Evolutionary conservation across 441 rosid species (phyloP), one percentile per base, ranked within the genome.

Genomic region (Sinapis alba): DNA sequence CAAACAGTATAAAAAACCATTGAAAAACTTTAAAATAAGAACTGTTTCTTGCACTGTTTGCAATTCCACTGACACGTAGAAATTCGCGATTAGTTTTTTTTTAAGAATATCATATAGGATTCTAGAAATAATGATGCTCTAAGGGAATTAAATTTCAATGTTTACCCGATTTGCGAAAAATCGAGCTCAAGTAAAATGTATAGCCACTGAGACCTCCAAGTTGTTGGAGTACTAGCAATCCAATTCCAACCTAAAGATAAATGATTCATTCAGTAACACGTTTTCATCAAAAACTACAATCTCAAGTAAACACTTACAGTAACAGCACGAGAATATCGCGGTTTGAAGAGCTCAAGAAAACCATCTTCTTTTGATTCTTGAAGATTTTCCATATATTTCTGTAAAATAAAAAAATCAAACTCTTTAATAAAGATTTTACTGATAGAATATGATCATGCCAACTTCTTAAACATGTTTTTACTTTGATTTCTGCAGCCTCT

Each of bases 401-500:
- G 79, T 11, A 57, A 12, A 61, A 53, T 10, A 47, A 16, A 23
- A 7, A 50, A 5, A 50, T 18, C 7, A 50, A n/a, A n/a, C n/a
- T n/a, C n/a, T 7, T 15, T 16, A 2, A 2, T 2, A 16, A 47
- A 16, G 7, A 32, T 3, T 28, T 1, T 28, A 28, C 32, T 28
- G 32, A 28, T 28, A 6, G 6, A 38, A 69, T 57, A 15, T 12
- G 32, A 16, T n/a, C n/a, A n/a, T 64, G 24, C 20, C 10, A 26
- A 8, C 0, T 50, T 57, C 7, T 50, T 34, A 0, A 69, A 21
- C 5, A 3, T 56, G 2, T 57, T 0, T 21, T 76, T 81, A 92
- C 96, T 78, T 16, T 80, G 32, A 89, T 90, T 41, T 84, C 87
- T 12, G 79, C 62, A 38, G 88, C 83, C 74, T 90, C 96, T 15